phyloP scores from a whole-genome alignment of 164 flowering plant genomes.

The Akebia trifoliata region DNA sequence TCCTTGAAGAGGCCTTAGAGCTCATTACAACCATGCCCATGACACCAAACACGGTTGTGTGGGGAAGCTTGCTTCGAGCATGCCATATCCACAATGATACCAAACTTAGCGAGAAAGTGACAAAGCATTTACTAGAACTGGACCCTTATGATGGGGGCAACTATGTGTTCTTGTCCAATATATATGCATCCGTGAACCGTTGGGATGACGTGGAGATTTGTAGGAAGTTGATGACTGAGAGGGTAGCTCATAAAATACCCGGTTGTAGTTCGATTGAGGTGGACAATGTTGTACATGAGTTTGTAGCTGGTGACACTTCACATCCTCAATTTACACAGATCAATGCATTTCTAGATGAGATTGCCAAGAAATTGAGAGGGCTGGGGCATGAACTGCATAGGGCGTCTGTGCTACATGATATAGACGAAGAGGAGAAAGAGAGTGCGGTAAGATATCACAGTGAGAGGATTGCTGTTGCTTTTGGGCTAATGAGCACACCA shows the following conservation, averaged over 20 bases:
- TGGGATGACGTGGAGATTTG: constrained; percentile 32
- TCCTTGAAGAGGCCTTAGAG: constrained; percentile 30
- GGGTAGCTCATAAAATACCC: constrained; percentile 31
- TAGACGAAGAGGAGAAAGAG: constrained; percentile 45
- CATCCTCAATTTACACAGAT: constrained; percentile 31
- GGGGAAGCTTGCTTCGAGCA: constrained; percentile 36
- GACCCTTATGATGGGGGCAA: constrained; percentile 37
- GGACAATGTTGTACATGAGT: constrained; percentile 31
- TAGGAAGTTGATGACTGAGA: constrained; percentile 27
- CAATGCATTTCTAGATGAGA: constrained; percentile 25
- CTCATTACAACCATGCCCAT: constrained; percentile 30
- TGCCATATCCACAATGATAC: constrained; percentile 30
- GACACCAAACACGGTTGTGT: constrained; percentile 29
- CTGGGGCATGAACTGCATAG: constrained; percentile 29
- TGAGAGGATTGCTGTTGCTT: constrained; percentile 41
- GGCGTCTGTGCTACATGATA: constrained; percentile 30
- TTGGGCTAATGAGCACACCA: constrained; percentile 33
- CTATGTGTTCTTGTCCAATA: constrained; percentile 36
- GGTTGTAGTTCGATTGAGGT: constrained; percentile 39
- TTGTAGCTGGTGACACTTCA: constrained; percentile 33
- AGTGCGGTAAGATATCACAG: constrained; percentile 32
- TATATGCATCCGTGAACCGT: constrained; percentile 27
- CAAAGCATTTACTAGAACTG: constrained; percentile 24
- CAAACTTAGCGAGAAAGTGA: constrained; percentile 26
- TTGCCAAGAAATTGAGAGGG: constrained; percentile 19